Evolutionary conservation across 1,139 yeast species (phyloP).

Genomic region (Petasospora rhodanensis): DNA sequence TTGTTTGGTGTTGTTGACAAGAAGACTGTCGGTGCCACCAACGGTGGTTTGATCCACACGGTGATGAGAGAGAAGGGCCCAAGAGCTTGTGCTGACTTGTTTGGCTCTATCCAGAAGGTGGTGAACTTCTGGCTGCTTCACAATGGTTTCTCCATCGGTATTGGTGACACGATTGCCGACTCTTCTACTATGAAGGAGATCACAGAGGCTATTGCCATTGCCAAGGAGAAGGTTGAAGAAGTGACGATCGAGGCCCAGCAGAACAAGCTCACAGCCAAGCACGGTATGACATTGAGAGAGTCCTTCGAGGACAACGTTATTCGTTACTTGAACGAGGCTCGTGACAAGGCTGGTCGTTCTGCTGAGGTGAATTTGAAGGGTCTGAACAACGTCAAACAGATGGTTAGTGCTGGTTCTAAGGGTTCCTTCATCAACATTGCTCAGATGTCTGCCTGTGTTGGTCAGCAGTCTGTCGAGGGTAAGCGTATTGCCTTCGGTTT

Average conservation of each 20-base stretch:
- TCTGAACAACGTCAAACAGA: constrained; percentile 92
- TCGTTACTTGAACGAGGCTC: constrained; percentile 92
- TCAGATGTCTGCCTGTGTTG: constrained; percentile 99
- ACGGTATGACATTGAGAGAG: constrained; percentile 99
- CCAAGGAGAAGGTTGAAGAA: constrained; percentile 89
- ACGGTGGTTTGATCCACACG: constrained; percentile 96
- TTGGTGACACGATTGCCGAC: constrained; percentile 99
- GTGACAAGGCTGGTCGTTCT: constrained; percentile 98
- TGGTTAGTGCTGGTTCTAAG: constrained; percentile 98
- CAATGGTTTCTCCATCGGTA: constrained; percentile 97
- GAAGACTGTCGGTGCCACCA: constrained; percentile 97
- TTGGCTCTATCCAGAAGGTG: constrained; percentile 90
- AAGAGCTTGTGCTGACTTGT: constrained; percentile 79
- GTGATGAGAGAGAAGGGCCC: constrained; percentile 98
- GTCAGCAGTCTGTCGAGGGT: constrained; percentile 99
- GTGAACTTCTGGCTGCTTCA: constrained; percentile 96
- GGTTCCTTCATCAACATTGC: constrained; percentile 99
- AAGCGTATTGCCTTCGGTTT: constrained; percentile 98
- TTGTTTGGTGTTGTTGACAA: constrained; percentile 98
- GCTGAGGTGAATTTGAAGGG: constrained; percentile 96
- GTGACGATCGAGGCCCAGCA: constrained; percentile 89
- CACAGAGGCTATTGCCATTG: constrained; percentile 88
- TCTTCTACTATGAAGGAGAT: constrained; percentile 91
- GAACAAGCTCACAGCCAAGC: constrained; percentile 85
- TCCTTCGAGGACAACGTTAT: constrained; percentile 97